A percentile compares a stretch with the other conserved stretches of the same genome.
Evolutionary conservation across 352 stramenopile genomes (phyloP).

Genomic region (Phytophthora syringae): DNA sequence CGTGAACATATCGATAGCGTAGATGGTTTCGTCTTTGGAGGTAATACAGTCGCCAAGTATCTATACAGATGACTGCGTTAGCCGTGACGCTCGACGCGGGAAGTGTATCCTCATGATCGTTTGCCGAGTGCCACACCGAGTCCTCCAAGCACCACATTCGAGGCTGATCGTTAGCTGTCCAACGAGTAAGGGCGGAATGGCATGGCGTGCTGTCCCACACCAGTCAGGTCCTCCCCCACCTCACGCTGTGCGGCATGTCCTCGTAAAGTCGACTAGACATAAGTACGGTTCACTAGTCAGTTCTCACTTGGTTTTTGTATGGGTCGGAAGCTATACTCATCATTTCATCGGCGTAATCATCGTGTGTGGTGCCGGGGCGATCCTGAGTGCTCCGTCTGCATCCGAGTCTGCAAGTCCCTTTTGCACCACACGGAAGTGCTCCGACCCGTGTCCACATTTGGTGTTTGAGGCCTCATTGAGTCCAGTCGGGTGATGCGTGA

Average conservation of each 20-base stretch:
- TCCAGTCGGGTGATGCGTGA: constrained; percentile 18
- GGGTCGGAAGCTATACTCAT: constrained; percentile 18
- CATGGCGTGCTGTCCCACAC: constrained; percentile 24
- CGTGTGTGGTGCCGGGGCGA: constrained; percentile 24
- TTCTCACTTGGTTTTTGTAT: constrained; percentile 32
- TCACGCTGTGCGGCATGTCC: constrained; percentile 7
- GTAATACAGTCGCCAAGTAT: constrained; percentile 40
- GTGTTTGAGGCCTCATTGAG: constrained; percentile 25
- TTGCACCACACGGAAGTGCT: constrained; percentile 5
- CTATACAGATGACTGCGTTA: constrained; percentile 23
- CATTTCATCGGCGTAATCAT: constrained; percentile 27
- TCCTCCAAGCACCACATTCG: too few relatives aligned
- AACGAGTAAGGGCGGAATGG: constrained; percentile 23
- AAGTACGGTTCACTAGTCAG: constrained; percentile 4
- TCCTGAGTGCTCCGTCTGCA: constrained; percentile 32
- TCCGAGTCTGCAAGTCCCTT: constrained; percentile 10
- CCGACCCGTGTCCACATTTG: constrained; percentile 38
- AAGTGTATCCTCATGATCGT: constrained; percentile 16
- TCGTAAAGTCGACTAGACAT: constrained; percentile 25
- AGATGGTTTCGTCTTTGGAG: constrained; percentile 20
- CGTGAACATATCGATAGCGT: constrained; percentile 34
- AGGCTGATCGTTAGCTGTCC: constrained; percentile 38
- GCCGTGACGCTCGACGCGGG: background rate
- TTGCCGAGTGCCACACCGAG: constrained; percentile 10
- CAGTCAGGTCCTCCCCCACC: constrained; percentile 13